Base-by-base conservation (phyloP, 768 basidiomycete species). In the Boletus speciosus region DNA sequence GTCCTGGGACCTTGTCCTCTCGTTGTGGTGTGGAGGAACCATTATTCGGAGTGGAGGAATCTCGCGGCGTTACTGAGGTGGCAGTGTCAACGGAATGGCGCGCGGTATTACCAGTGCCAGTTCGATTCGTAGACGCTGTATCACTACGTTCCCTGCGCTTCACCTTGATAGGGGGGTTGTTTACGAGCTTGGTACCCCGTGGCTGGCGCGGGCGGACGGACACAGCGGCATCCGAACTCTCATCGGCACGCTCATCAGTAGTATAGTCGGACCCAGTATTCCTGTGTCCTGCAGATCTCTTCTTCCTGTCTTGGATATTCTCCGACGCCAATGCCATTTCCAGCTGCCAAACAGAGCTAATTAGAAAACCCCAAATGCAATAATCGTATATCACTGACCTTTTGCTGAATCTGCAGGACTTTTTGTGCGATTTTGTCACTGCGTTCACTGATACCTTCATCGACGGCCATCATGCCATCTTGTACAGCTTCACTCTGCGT, bases 361-460 rank as follows among this genome's bases (percentile, higher is more conserved):
- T 65, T 35, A 66, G 34, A 14, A 39, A 34, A 50, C 49, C 21
- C 21, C 16, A 19, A 25, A 16, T 36, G 11, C 41, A 39, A 47
- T 3, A 21, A 25, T n/a, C n/a, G 49, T 5, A 46, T 21, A n/a
- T 32, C 25, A 69, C 76, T 51, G 41, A 93, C 93, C 83, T 95
- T 96, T 59, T 89, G 84, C 73, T 96, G 93, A 54, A 97, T 95
- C 70, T 88, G 84, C 45, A 88, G 65, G 43, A 97, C 89, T 70
- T 93, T 92, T 67, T 89, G 83, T 25, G 90, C 87, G 51, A 97
- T 94, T 65, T 82, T 84, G 62, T 95, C 93, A 59, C 88, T 93
- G 67, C 86, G 85, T 65, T 85, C 79, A 59, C 82, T 88, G 68
- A 94, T 91, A 42, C 86, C 85, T 67, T 90, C 86, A 60, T 93